Evolutionary conservation across 768 basidiomycete genomes (phyloP).

Genomic region (Boletus barrowsii): DNA sequence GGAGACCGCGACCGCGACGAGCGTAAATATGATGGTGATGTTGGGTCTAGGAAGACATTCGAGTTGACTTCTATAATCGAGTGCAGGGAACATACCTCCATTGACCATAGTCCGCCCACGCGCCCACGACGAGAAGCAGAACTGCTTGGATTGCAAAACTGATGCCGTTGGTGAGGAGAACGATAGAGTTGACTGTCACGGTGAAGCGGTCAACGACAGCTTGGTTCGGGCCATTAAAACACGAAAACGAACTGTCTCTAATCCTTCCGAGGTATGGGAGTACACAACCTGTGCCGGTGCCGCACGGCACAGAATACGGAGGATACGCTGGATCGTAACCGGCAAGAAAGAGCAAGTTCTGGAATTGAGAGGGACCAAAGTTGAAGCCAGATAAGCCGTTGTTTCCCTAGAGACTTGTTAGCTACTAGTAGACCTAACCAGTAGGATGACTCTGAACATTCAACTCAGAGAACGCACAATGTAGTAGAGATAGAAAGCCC

Average conservation of each 20-base stretch:
- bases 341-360: constrained; percentile 69
- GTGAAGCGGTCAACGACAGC: not conserved
- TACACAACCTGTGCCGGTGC: constrained; percentile 51
- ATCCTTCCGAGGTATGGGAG: constrained; percentile 61
- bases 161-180: constrained; percentile 75
- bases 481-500: constrained; percentile 62
- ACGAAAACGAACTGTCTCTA: constrained; percentile 50
- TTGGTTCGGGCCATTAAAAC: not conserved
- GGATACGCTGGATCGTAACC: constrained; percentile 64
- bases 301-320: constrained; percentile 52
- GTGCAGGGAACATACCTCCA: constrained; percentile 51
- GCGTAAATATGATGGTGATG: constrained; percentile 72
- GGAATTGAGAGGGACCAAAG: constrained; percentile 73
- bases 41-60: constrained; percentile 49
- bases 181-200: constrained; percentile 66
- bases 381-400: constrained; percentile 68
- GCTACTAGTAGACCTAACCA: not conserved
- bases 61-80: not conserved
- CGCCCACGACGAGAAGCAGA: constrained; percentile 62
- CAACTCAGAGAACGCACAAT: constrained; percentile 30
- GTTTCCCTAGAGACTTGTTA: constrained; percentile 44
- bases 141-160: constrained; percentile 75
- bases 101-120: constrained; percentile 80
- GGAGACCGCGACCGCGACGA: constrained; percentile 62
- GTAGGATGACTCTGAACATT: not conserved